Base-by-base conservation (phyloP, 2,329 filamentous ascomycete species). In the Fonsecaea pedrosoi region DNA sequence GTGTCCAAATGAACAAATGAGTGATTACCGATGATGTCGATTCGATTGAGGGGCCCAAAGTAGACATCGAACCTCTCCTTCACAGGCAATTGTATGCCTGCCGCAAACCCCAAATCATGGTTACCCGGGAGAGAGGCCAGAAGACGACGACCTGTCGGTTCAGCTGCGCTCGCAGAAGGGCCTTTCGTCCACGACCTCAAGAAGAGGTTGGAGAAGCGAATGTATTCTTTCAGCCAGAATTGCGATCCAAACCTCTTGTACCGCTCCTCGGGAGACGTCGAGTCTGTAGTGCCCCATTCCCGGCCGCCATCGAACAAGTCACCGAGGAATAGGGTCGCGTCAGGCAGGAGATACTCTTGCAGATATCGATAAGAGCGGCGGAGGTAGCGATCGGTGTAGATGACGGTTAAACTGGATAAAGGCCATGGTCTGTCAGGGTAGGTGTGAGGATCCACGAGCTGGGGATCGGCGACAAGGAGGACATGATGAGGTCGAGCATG, bases 291-390 rank as follows among this genome's bases (percentile, higher is more conserved):
- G 72, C 89, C 90, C 95, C 95, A 99, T 82, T 99, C 95, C 72
- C 95, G 87, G 8, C 95, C 95, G 3, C 95, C 95, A 75, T 99
- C 95, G 74, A 99, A 97, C 0, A 99, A 82, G 76, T 99, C 95
- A 7, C 95, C 95, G 0, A 99, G 82, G 75, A 99, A 98, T 75
- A 97, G 87, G 0, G 96, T 83, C 15, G 91, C 94, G 76, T 97
- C 92, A 0, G 95, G 95, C n/a, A 87, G 86, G 13, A 98, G 83
- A 18, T 87, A 81, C 18, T 85, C 81, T 74, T 97, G 92, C 65
- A 98, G 85, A 61, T 89, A 85, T n/a, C 83, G 86, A 77, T 96
- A 98, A 8, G 91, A 89, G 50, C 94, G 88, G 48, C 89, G 88
- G 70, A 99, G 86, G 79, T 97, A 99, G 75, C 92, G 91, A 78